Evolutionary conservation across 352 stramenopile genomes (phyloP), one percentile per base, ranked within the genome.

Genomic region (Globisporangium apiculatum): DNA sequence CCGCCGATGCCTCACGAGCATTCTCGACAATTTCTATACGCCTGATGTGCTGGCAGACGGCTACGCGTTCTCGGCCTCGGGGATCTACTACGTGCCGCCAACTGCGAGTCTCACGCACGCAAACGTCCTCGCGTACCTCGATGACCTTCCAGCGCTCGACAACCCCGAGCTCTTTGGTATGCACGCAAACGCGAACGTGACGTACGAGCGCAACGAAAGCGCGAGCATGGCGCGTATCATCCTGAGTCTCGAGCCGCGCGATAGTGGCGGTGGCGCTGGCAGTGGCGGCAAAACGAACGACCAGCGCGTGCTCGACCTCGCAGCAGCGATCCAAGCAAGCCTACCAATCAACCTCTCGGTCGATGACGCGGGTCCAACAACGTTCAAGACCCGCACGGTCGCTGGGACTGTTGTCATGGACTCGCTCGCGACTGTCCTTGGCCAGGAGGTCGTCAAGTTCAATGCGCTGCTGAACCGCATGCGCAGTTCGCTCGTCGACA

Each of bases 181-280:
- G 94, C 93, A 98, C 68, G 88, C 97, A 67, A 98, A 98, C 62
- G 94, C 94, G 36, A 97, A 98, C 66, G 83, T 94, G 24, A 97
- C 91, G 8, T 98, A 95, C 67, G 94, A 98, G 51, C 83, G 83
- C 54, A 93, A 94, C 56, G 92, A 98, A 65, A 96, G 83, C 40
- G 65, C 78, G 36, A 83, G 76, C 36, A 95, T 98, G 71, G 86
- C 96, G 54, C 68, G 82, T 4, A 85, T 96, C 43, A 91, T 97
- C 40, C 58, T 98, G 11, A 87, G 71, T 53, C 76, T 98, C 3
- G 91, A 98, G 70, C 93, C 93, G 1, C 80, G 91, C 0, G 80
- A 96, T 38, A 72, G 70, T 41, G 64, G 64, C 31, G 76, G 78
- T 4, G 78, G 76, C 4, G 76, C 71, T n/a, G 86, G 48, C 11